Base-by-base conservation (phyloP, 2,329 filamentous ascomycete genomes). In the Botryotinia globosa region DNA sequence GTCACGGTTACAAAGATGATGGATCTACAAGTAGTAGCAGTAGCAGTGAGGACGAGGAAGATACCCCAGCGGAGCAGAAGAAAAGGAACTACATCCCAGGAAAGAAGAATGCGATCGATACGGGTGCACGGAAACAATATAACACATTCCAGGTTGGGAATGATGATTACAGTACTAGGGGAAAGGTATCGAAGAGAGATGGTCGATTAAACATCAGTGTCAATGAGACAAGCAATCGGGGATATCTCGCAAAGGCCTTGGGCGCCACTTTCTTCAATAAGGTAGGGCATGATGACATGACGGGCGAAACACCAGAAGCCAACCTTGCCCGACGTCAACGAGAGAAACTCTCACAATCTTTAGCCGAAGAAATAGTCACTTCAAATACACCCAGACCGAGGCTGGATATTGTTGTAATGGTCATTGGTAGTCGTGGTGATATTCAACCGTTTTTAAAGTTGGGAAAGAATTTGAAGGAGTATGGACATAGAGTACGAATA, bases 371-470 rank as follows among this genome's bases (percentile, higher is more conserved):
- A 25, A 76, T 73, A 3, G 69, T 77, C 32, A 73, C 74, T 2
- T 66, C 70, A 18, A 39, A 56, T 44, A 32, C 25, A n/a, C 62
- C 70, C 44, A 66, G 51, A 25, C 78, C 79, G 37, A 75, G 61
- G 54, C 48, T 96, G 64, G 94, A 94, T 80, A 91, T 96, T 70
- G 92, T 94, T 42, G 90, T 95, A 77, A 94, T 94, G 87, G 91
- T 95, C 10, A 94, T 95, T 77, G 93, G 93, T 4, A 92, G 89
- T 4, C 86, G 93, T 66, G 93, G 93, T 51, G 93, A 96, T 78
- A 90, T 92, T 3, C 93, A 96, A 79, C 93, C 93, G 0, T 96
- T 96, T 74, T 81, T 96, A 32, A 90, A 89, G 76, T 87, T 96
- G 66, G 92, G 91, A 32, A 90, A 92, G 81, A 86, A 92, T 1